Evolutionary conservation across 768 basidiomycete genomes (phyloP).

Genomic region (Suillus subaureus): DNA sequence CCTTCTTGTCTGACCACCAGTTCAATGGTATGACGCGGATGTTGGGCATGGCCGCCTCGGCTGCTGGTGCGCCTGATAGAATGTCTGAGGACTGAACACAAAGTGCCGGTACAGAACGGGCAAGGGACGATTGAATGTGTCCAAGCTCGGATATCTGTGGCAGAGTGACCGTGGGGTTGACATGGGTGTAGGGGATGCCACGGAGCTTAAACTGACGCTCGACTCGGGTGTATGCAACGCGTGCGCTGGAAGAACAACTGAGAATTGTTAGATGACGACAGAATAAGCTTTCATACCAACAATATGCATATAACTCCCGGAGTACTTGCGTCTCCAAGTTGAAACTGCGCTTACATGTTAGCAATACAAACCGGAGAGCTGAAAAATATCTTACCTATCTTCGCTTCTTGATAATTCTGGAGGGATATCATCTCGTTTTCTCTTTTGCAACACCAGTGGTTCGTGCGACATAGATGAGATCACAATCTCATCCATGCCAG

Average conservation of each 20-base stretch:
- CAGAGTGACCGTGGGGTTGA: conserved; percentile 56
- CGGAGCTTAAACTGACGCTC: conserved; percentile 86
- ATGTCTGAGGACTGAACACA: conserved; percentile 84
- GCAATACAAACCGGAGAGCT: conserved; percentile 6
- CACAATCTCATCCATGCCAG: conserved; percentile 15
- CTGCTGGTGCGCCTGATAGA: conserved; percentile 80
- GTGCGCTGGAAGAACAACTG: conserved; percentile 54
- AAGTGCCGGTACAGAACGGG: conserved; percentile 78
- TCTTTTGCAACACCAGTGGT: conserved; percentile 28
- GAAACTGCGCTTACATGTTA: conserved; percentile 42
- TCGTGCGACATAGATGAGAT: conserved; percentile 21
- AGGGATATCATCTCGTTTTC: conserved; percentile 27
- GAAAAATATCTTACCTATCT: conserved; percentile 26
- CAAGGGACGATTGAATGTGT: conserved; percentile 70
- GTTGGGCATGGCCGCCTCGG: conserved; percentile 91
- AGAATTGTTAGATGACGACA: not conserved
- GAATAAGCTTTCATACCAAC: conserved; percentile 58
- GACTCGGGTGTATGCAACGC: conserved; percentile 87
- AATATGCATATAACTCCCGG: conserved; percentile 83
- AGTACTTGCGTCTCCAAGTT: conserved; percentile 72
- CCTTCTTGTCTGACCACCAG: conserved; percentile 88
- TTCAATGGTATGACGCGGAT: conserved; percentile 86
- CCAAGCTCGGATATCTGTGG: conserved; percentile 48
- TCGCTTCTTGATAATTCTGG: conserved; percentile 21
- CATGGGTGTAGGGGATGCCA: conserved; percentile 74